These are phyloP conservation scores for Phytophthora syringae DNA, from an alignment of 352 stramenopile genomes.

Conservation along the genomic window DNA sequence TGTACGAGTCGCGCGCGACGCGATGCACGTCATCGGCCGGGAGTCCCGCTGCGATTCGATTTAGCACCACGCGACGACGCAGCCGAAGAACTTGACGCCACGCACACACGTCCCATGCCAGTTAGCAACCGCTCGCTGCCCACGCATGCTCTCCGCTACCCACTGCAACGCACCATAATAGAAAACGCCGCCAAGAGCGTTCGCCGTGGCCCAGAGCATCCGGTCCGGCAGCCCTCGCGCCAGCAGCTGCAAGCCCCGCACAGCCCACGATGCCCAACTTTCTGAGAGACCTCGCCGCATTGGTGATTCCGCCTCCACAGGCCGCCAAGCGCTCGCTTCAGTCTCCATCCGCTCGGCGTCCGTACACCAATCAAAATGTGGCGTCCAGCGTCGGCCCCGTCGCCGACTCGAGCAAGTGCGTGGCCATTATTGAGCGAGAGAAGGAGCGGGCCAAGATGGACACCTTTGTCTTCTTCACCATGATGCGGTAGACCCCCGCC, in stretches of 20 bases:
- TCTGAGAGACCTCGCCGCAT: slow-evolving; percentile 47
- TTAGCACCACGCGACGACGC: slow-evolving; percentile 45
- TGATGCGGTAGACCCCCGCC: slow-evolving; percentile 49
- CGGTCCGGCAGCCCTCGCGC: slow-evolving; percentile 50
- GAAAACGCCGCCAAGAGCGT: slow-evolving; percentile 48
- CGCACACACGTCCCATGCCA: slow-evolving; percentile 11
- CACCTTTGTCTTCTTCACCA: slow-evolving; percentile 51
- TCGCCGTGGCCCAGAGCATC: slow-evolving; percentile 26
- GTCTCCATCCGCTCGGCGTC: slow-evolving; percentile 24
- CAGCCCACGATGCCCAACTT: slow-evolving; percentile 40
- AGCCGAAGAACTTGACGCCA: slow-evolving; percentile 50
- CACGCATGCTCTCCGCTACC: not conserved
- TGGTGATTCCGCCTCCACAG: slow-evolving; percentile 20
- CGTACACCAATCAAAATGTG: slow-evolving; percentile 23
- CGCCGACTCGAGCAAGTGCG: slow-evolving; percentile 4
- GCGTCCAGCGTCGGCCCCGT: slow-evolving; percentile 1
- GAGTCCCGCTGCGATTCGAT: slow-evolving; percentile 40
- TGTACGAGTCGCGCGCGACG: slow-evolving; percentile 32
- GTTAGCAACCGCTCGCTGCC: slow-evolving; percentile 16
- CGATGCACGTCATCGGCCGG: slow-evolving; percentile 9
- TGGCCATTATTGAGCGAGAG: slow-evolving; percentile 32
- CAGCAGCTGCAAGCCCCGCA: slow-evolving; percentile 40
- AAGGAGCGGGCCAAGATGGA: slow-evolving; percentile 51
- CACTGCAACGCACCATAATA: slow-evolving; percentile 50
- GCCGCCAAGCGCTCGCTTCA: slow-evolving; percentile 30